Percentiles rank a stretch among this genome's conserved stretches.
These are phyloP conservation scores for Trametes gibbosa DNA, from an alignment of 768 basidiomycete genomes.

Conservation along the genomic window DNA sequence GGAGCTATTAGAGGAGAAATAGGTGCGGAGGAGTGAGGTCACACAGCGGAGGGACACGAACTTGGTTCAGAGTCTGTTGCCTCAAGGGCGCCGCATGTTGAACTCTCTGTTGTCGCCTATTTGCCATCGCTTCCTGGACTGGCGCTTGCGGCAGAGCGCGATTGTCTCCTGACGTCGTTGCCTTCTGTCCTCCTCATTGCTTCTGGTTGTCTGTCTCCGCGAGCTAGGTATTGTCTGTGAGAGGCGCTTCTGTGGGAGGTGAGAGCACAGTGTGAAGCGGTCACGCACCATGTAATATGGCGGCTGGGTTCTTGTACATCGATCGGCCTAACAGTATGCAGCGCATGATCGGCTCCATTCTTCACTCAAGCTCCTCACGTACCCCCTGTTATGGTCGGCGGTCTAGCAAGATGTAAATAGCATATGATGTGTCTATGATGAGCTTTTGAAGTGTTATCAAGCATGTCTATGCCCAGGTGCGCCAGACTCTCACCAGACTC, in stretches of 20 bases:
- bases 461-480: too few relatives aligned
- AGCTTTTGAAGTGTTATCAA: too few relatives aligned
- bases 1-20: conserved; percentile 4
- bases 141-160: conserved; percentile 9
- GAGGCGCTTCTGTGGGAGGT: not conserved
- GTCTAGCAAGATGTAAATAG: too few relatives aligned
- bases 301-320: too few relatives aligned
- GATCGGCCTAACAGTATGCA: too few relatives aligned
- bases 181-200: not conserved
- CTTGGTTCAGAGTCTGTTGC: conserved; percentile 4
- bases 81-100: conserved; percentile 17
- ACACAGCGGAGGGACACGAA: conserved; percentile 16
- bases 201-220: not conserved
- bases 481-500: too few relatives aligned
- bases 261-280: too few relatives aligned
- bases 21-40: conserved; percentile 17
- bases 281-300: too few relatives aligned
- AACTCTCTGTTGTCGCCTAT: conserved; percentile 19
- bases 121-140: conserved; percentile 9
- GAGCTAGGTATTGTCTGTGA: not conserved
- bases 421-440: too few relatives aligned
- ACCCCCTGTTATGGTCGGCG: too few relatives aligned
- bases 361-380: too few relatives aligned
- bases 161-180: conserved; percentile 4
- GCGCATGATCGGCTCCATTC: too few relatives aligned